Conservation (phyloP, 2,329 filamentous ascomycete species). For the Aspergillus piperis region DNA sequence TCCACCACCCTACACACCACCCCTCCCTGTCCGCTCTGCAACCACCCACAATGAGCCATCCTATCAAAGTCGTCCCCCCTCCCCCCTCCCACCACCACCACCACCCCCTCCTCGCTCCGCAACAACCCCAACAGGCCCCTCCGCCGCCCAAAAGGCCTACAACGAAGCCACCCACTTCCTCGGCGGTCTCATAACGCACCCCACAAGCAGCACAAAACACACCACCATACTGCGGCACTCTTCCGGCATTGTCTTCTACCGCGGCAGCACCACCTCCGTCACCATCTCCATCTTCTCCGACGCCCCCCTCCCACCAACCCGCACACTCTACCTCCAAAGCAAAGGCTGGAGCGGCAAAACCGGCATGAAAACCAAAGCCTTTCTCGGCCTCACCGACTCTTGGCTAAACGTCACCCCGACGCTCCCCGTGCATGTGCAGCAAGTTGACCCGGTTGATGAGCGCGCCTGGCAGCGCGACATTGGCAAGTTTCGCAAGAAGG, state of each 20-base stretch:
- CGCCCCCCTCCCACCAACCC: slow-evolving; percentile 55
- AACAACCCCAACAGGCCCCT: slow-evolving; percentile 8
- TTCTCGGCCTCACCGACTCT: slow-evolving; percentile 59
- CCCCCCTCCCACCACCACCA: not conserved
- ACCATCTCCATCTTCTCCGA: slow-evolving; percentile 66
- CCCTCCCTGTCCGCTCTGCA: not conserved
- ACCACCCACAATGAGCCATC: not conserved
- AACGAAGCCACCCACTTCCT: slow-evolving; percentile 65
- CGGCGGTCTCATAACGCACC: slow-evolving; percentile 64
- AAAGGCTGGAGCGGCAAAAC: slow-evolving; percentile 69
- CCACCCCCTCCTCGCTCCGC: not conserved
- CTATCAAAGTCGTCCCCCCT: slow-evolving; percentile 5
- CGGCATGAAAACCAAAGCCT: slow-evolving; percentile 66
- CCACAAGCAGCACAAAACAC: slow-evolving; percentile 65
- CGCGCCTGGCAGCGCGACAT: slow-evolving; percentile 69
- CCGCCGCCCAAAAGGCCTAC: slow-evolving; percentile 37
- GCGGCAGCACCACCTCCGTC: slow-evolving; percentile 64
- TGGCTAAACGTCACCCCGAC: slow-evolving; percentile 71
- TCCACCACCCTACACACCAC: not conserved
- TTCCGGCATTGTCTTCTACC: slow-evolving; percentile 64
- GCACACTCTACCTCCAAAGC: slow-evolving; percentile 67
- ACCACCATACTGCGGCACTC: slow-evolving; percentile 69
- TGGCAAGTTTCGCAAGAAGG: slow-evolving; percentile 62
- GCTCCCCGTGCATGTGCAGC: slow-evolving; percentile 47
- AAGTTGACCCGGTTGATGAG: slow-evolving; percentile 61